These are phyloP conservation scores for Aspergillus clavatus DNA, from an alignment of 2,329 filamentous ascomycete genomes.

Conservation along the genomic window DNA sequence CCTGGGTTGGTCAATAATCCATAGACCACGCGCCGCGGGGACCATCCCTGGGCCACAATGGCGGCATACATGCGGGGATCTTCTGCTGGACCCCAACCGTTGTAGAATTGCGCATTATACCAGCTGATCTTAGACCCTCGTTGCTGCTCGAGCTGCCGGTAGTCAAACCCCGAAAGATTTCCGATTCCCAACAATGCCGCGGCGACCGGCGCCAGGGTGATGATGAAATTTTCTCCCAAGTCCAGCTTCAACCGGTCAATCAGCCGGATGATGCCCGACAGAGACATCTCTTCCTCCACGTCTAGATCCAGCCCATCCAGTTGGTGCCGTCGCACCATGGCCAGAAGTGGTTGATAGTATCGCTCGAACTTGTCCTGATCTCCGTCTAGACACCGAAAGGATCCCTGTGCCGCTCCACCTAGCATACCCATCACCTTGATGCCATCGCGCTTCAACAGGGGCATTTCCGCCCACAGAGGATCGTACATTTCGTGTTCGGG, in stretches of 20 bases:
- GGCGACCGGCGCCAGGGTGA: constrained; percentile 78
- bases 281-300: constrained; percentile 70
- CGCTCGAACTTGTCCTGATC: constrained; percentile 59
- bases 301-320: constrained; percentile 73
- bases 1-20: constrained; percentile 74
- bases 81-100: constrained; percentile 71
- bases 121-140: constrained; percentile 65
- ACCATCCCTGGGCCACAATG: constrained; percentile 58
- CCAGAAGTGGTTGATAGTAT: constrained; percentile 66
- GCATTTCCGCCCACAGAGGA: constrained; percentile 73
- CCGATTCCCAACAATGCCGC: constrained; percentile 61
- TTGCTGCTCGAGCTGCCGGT: constrained; percentile 66
- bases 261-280: constrained; percentile 61
- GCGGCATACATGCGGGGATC: constrained; percentile 42
- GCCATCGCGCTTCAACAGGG: constrained; percentile 64
- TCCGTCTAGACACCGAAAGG: constrained; percentile 60
- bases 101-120: constrained; percentile 94
- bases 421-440: constrained; percentile 82
- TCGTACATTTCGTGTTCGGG: constrained; percentile 64
- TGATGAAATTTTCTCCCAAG: constrained; percentile 57
- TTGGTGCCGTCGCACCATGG: constrained; percentile 56
- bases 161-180: constrained; percentile 75
- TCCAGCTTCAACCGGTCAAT: constrained; percentile 60
- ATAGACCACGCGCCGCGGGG: constrained; percentile 67
- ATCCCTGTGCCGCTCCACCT: constrained; percentile 75